Percentiles rank a stretch among this genome's conserved stretches.
Conservation (phyloP, 306 rosid species). For the Vigna mungo region DNA sequence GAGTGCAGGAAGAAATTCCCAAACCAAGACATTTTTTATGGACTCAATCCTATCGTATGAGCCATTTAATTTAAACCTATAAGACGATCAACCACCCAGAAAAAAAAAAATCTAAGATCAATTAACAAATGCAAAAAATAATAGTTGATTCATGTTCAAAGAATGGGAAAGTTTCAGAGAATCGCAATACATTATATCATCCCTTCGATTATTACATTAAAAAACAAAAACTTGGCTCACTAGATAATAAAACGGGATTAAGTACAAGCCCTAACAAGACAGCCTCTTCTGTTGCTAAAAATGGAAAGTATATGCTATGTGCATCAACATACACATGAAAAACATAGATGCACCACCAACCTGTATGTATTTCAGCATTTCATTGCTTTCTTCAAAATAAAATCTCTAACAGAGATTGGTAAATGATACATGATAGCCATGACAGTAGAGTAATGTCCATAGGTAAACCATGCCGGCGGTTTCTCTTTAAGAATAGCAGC, state of each 20-base stretch:
- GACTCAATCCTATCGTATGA: too few species aligned
- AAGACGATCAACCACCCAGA: too few species aligned
- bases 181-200: too few species aligned
- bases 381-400: conserved; percentile 52
- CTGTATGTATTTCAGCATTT: conserved; percentile 44
- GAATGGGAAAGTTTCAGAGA: too few species aligned
- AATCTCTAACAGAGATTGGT: conserved; percentile 74
- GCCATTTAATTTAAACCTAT: too few species aligned
- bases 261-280: neutral
- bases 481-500: conserved; percentile 67
- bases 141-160: too few species aligned
- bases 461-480: conserved; percentile 87
- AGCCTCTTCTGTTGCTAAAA: neutral
- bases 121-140: too few species aligned
- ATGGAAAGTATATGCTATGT: neutral
- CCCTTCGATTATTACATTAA: neutral
- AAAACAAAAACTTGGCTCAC: neutral
- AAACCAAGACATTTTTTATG: too few species aligned
- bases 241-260: neutral
- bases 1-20: too few species aligned
- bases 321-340: neutral
- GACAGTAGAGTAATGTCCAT: conserved; percentile 58
- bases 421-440: conserved; percentile 74
- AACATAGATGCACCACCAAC: neutral
- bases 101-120: too few species aligned